phyloP scores from a whole-genome alignment of 352 stramenopile genomes.

The Globisporangium rhizosaccharum region DNA sequence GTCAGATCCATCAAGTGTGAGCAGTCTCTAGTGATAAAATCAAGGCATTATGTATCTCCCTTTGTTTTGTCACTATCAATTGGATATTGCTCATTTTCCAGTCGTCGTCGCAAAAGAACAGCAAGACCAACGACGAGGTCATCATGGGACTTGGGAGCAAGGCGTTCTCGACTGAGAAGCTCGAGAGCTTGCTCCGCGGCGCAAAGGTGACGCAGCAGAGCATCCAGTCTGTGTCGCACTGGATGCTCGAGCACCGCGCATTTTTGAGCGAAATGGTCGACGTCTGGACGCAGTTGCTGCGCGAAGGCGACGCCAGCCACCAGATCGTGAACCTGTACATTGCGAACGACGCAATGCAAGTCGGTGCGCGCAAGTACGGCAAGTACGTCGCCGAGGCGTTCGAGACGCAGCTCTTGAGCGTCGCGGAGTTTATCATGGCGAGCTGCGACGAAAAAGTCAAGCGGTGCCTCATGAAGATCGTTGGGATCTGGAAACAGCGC shows the following conservation, averaged over 20 bases:
- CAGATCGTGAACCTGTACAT: conserved; percentile 85
- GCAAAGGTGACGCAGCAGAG: conserved; percentile 79
- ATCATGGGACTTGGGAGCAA: conserved; percentile 13
- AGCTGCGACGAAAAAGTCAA: conserved; percentile 77
- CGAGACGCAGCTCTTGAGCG: conserved; percentile 45
- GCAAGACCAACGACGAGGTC: background rate
- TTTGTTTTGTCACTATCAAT: too few species aligned
- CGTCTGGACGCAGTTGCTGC: conserved; percentile 48
- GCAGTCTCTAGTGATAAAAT: too few species aligned
- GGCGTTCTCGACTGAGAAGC: conserved; percentile 48
- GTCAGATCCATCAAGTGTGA: too few species aligned
- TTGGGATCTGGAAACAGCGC: conserved; percentile 82
- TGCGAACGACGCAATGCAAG: conserved; percentile 83
- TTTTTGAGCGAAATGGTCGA: conserved; percentile 55
- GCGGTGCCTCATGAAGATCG: conserved; percentile 80
- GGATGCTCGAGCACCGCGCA: conserved; percentile 66
- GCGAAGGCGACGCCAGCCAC: conserved; percentile 43
- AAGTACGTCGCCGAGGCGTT: conserved; percentile 62
- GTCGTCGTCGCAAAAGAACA: background rate
- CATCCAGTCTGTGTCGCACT: conserved; percentile 75
- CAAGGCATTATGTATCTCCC: too few species aligned
- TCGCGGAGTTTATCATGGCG: conserved; percentile 62
- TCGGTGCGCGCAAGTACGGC: conserved; percentile 75
- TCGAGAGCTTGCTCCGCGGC: conserved; percentile 56
- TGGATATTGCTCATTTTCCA: background rate